These are phyloP conservation scores for Capsicum rhomboideum DNA, from an alignment of 257 asterid genomes.

Conservation along the genomic window DNA sequence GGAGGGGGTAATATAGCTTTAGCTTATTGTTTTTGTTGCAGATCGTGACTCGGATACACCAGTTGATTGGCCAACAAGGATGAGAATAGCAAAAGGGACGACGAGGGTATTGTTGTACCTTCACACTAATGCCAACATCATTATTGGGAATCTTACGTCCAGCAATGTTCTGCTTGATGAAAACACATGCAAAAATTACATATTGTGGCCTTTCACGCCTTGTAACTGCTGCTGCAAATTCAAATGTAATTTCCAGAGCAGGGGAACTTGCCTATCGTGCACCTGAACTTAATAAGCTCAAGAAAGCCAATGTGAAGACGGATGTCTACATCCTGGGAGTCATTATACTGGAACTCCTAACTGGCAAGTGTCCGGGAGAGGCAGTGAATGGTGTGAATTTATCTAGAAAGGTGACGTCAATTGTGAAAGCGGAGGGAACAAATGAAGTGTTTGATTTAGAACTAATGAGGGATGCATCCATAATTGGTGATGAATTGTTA, in stretches of 20 bases:
- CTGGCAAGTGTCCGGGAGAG: conserved; percentile 89
- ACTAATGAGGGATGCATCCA: no score
- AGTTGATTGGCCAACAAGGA: conserved; percentile 64
- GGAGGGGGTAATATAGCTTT: neutral
- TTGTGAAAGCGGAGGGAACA: conserved; percentile 94
- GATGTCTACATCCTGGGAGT: conserved; percentile 92
- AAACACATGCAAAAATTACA: conserved; percentile 43
- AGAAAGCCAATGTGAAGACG: conserved; percentile 82
- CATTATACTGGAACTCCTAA: conserved; percentile 68
- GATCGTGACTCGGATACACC: conserved; percentile 74
- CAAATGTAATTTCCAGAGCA: conserved; percentile 75
- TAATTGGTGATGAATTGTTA: no score
- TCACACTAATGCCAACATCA: conserved; percentile 53
- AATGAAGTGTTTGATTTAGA: conserved; percentile 81
- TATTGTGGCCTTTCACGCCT: conserved; percentile 80
- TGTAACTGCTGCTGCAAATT: conserved; percentile 82
- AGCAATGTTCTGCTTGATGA: conserved; percentile 85
- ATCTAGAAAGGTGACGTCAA: conserved; percentile 91
- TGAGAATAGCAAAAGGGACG: conserved; percentile 76
- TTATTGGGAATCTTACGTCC: conserved; percentile 92
- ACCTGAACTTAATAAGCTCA: conserved; percentile 84
- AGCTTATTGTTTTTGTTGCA: conserved; percentile 18
- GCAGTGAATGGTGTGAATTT: conserved; percentile 64
- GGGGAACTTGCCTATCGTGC: conserved; percentile 91
- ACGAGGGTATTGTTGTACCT: conserved; percentile 73